Conservation (phyloP, 2,329 filamentous ascomycete genomes). For the Calonectria pseudoreteaudii region DNA sequence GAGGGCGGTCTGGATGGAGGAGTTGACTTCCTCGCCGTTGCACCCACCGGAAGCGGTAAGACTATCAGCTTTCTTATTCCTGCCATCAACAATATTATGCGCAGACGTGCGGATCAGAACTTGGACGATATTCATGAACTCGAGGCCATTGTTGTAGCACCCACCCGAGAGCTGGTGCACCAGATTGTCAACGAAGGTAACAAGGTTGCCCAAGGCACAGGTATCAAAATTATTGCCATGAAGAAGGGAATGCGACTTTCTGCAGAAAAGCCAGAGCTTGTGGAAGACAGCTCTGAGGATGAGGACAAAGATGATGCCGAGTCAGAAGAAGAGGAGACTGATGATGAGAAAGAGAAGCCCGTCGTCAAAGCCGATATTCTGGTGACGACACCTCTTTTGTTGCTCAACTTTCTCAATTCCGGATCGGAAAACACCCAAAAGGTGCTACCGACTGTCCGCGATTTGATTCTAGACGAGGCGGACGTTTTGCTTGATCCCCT, state of each 20-base stretch:
- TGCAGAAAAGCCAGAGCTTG: constrained; percentile 55
- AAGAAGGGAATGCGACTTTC: constrained; percentile 84
- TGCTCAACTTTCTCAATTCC: constrained; percentile 77
- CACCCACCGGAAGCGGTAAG: constrained; percentile 96
- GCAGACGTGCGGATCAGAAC: constrained; percentile 62
- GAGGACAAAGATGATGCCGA: constrained; percentile 54
- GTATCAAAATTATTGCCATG: constrained; percentile 84
- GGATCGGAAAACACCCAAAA: constrained; percentile 58
- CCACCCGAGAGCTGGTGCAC: constrained; percentile 81
- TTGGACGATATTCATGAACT: constrained; percentile 59
- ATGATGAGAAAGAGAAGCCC: constrained; percentile 42
- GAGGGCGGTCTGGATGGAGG: constrained; percentile 50
- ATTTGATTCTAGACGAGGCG: constrained; percentile 90
- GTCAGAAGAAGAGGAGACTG: constrained; percentile 48
- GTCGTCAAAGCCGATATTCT: constrained; percentile 52
- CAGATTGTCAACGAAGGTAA: constrained; percentile 89
- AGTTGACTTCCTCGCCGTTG: constrained; percentile 86
- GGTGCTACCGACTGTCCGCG: constrained; percentile 74
- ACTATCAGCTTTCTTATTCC: constrained; percentile 94
- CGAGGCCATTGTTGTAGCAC: constrained; percentile 78
- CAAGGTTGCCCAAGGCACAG: constrained; percentile 82
- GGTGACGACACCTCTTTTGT: constrained; percentile 64
- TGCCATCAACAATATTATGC: constrained; percentile 80
- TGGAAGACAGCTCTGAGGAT: constrained; percentile 54
- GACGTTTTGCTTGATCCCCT: constrained; percentile 93